Evolutionary conservation across 768 basidiomycete genomes (phyloP).

Genomic region (Naganishia vaughanmartiniae): DNA sequence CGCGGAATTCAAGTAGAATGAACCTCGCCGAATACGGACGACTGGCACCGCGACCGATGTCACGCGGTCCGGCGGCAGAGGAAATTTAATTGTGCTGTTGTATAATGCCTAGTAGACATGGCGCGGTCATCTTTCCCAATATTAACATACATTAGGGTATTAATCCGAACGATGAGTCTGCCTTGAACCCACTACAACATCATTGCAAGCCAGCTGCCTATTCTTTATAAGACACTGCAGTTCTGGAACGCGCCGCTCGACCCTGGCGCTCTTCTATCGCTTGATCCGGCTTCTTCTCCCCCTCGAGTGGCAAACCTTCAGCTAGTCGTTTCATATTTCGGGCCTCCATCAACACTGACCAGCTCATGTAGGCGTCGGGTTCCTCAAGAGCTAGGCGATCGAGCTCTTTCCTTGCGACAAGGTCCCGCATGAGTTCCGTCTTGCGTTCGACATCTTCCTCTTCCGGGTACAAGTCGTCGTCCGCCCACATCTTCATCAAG

Average conservation of each 20-base stretch:
- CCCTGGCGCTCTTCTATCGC: neutral
- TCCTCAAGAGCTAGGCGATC: slow-evolving; percentile 16
- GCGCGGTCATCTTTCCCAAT: neutral
- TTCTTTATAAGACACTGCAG: slow-evolving; percentile 7
- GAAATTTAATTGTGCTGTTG: neutral
- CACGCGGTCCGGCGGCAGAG: slow-evolving; percentile 20
- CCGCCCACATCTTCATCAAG: neutral
- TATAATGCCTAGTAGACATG: neutral
- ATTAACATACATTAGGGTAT: neutral
- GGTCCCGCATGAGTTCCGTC: slow-evolving; percentile 11
- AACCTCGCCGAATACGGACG: slow-evolving; percentile 46
- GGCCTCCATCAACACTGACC: slow-evolving; percentile 16
- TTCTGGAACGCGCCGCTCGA: slow-evolving; percentile 3
- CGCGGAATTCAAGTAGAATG: slow-evolving; percentile 46
- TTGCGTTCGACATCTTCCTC: slow-evolving; percentile 14
- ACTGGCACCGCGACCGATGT: slow-evolving; percentile 23
- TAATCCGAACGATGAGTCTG: neutral
- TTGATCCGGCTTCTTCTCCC: slow-evolving; percentile 1
- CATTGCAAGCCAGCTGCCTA: neutral
- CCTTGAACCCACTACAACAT: neutral
- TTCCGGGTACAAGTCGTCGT: slow-evolving; percentile 3
- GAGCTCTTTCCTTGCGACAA: slow-evolving; percentile 11
- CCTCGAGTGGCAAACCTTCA: slow-evolving; percentile 6
- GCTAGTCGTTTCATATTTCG: neutral
- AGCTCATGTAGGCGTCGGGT: slow-evolving; percentile 10